Percentiles rank a stretch among this genome's conserved stretches.
phyloP scores from a whole-genome alignment of 2,329 filamentous ascomycete species.

The Verticillium alfalfae region DNA sequence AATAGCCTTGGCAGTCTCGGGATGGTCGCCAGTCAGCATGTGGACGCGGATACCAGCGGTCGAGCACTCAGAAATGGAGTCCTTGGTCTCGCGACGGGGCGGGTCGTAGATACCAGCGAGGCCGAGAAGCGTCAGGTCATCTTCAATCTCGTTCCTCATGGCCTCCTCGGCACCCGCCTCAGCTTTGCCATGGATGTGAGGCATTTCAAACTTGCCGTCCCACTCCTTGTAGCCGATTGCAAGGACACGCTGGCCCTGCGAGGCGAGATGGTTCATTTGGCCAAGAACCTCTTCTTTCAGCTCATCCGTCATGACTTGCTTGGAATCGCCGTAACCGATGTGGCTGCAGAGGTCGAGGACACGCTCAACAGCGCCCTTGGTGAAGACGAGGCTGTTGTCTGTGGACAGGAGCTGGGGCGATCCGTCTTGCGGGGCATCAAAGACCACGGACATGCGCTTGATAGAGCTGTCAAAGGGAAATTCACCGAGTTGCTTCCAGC shows the following conservation, averaged over 20 bases:
- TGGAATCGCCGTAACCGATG: conserved; percentile 34
- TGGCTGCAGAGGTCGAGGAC: conserved; percentile 51
- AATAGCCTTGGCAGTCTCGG: conserved; percentile 72
- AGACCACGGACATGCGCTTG: conserved; percentile 77
- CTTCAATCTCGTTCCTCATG: conserved; percentile 59
- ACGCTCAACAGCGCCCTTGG: conserved; percentile 58
- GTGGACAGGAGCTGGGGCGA: background rate
- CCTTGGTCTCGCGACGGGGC: conserved; percentile 73
- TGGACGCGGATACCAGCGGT: conserved; percentile 72
- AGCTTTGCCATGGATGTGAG: conserved; percentile 7
- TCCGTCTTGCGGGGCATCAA: conserved; percentile 37
- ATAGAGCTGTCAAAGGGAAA: conserved; percentile 75
- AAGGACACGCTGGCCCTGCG: conserved; percentile 66
- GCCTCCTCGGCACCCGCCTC: conserved; percentile 26
- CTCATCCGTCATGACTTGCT: conserved; percentile 42
- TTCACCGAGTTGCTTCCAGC: conserved; percentile 63
- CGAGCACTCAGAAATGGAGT: conserved; percentile 64
- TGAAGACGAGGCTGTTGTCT: conserved; percentile 47
- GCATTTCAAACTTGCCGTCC: conserved; percentile 37
- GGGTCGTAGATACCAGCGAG: conserved; percentile 84
- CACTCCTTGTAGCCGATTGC: conserved; percentile 62
- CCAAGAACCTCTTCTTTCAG: conserved; percentile 42
- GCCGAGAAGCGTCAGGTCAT: conserved; percentile 67
- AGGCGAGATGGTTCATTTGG: conserved; percentile 55
- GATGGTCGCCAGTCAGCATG: conserved; percentile 82